A percentile compares a stretch with the other conserved stretches of the same genome.
These are phyloP conservation scores for Trypanosoma conorhini DNA, from an alignment of 208 protist species.

Conservation along the genomic window DNA sequence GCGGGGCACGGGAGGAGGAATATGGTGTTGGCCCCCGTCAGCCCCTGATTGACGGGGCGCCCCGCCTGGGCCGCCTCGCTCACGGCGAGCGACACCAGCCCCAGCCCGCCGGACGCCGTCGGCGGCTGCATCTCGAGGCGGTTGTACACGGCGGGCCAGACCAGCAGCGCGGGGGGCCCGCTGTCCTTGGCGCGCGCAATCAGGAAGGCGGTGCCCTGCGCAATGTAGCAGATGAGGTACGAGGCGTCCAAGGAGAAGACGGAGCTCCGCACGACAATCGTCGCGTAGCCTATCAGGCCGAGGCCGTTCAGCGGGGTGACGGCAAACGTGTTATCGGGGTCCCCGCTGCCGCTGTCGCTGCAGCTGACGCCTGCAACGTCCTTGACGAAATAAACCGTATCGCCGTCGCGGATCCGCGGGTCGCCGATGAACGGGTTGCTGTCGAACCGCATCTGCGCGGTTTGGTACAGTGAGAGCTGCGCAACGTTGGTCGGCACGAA, in stretches of 20 bases:
- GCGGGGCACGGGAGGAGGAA: conserved; percentile 73
- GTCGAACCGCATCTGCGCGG: conserved; percentile 51
- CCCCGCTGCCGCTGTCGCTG: conserved; percentile 13
- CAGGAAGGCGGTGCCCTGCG: conserved; percentile 30
- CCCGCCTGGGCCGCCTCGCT: conserved; percentile 29
- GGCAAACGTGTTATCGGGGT: conserved; percentile 38
- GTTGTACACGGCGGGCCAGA: conserved; percentile 79
- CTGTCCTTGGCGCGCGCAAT: conserved; percentile 28
- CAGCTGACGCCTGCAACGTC: conserved; percentile 19
- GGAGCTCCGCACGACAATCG: conserved; percentile 36
- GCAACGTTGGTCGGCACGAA: conserved; percentile 70
- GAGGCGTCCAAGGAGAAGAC: conserved; percentile 47
- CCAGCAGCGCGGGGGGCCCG: conserved; percentile 28
- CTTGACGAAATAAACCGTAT: conserved; percentile 68
- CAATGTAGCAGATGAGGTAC: conserved; percentile 83
- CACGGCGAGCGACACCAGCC: conserved; percentile 53
- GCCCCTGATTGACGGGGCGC: conserved; percentile 58
- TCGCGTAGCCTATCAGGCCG: conserved; percentile 46
- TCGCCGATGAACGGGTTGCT: conserved; percentile 63
- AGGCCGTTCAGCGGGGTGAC: conserved; percentile 32
- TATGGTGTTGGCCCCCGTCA: conserved; percentile 54
- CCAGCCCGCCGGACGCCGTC: conserved; percentile 48
- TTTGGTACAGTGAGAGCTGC: conserved; percentile 83
- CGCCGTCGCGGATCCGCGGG: conserved; percentile 51
- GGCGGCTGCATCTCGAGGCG: conserved; percentile 43